Evolutionary conservation across 805 yeast species (phyloP).

Genomic region (Monosporozyma aerobia): DNA sequence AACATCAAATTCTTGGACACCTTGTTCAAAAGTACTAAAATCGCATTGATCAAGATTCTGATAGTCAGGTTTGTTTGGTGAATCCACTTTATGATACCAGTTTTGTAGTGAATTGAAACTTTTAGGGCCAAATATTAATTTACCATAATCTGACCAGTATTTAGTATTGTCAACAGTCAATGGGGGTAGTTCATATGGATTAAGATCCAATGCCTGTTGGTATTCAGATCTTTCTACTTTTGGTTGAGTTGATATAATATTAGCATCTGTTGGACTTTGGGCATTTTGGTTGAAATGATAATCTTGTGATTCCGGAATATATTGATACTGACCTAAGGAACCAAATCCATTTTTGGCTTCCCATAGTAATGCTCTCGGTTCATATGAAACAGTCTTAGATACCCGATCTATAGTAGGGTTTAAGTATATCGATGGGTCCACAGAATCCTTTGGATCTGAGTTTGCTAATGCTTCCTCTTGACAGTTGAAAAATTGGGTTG

Average conservation of each 20-base stretch:
- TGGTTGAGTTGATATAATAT: conserved; percentile 28
- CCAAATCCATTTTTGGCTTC: conserved; percentile 76
- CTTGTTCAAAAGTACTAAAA: conserved; percentile 45
- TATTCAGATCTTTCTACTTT: conserved; percentile 44
- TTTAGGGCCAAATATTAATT: conserved; percentile 55
- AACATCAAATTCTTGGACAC: conserved; percentile 48
- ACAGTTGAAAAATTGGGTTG: conserved; percentile 70
- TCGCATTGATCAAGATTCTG: conserved; percentile 14
- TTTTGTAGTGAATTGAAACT: conserved; percentile 44
- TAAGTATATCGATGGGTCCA: conserved; percentile 41
- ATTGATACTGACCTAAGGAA: conserved; percentile 47
- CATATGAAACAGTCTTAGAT: conserved; percentile 45
- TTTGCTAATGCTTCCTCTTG: conserved; percentile 61
- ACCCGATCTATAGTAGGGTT: conserved; percentile 32
- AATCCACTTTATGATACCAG: conserved; percentile 41
- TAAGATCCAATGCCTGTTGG: conserved; percentile 51
- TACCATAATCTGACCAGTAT: conserved; percentile 77
- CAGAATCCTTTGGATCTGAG: conserved; percentile 9
- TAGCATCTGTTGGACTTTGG: neutral
- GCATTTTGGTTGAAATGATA: neutral
- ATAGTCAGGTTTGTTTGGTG: conserved; percentile 25
- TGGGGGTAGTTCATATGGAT: conserved; percentile 28
- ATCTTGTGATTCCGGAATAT: conserved; percentile 26
- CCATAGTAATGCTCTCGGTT: conserved; percentile 80
- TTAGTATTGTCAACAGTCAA: conserved; percentile 36